A percentile compares a stretch with the other conserved stretches of the same genome.
phyloP scores from a whole-genome alignment of 441 rosid species.

The Jatropha multifida region DNA sequence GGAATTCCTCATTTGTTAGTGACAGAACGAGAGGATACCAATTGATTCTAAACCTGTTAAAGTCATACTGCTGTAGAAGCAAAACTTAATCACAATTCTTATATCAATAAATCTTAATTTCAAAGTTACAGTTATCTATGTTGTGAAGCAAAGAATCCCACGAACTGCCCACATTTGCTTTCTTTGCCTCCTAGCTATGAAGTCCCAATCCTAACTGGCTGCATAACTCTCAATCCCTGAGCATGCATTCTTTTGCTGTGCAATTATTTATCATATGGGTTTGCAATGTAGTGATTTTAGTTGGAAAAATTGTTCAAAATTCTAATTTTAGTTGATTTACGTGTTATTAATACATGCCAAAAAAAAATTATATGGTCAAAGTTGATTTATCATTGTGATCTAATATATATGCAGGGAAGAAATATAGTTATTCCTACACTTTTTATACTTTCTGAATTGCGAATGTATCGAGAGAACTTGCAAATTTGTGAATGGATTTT shows the following conservation, averaged over 20 bases:
- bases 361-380: neutral
- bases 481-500: too few species aligned
- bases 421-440: too few species aligned
- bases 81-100: neutral
- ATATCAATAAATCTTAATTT: constrained; percentile 9
- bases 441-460: too few species aligned
- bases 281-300: neutral
- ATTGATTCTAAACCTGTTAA: constrained; percentile 10
- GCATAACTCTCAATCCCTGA: neutral
- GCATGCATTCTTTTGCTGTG: neutral
- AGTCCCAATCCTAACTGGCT: neutral
- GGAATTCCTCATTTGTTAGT: constrained; percentile 11
- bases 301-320: neutral
- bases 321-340: neutral
- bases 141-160: neutral
- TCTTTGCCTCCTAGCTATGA: neutral
- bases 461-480: too few species aligned
- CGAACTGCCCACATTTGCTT: neutral
- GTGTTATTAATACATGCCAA: too few species aligned
- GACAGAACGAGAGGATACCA: constrained; percentile 2
- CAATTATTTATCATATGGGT: neutral
- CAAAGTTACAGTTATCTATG: neutral
- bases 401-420: too few species aligned
- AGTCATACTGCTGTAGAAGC: neutral
- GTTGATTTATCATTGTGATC: too few species aligned